Evolutionary conservation across 1,139 yeast genomes (phyloP), one percentile per base, ranked within the genome.

Genomic region (Geotrichum reessii): DNA sequence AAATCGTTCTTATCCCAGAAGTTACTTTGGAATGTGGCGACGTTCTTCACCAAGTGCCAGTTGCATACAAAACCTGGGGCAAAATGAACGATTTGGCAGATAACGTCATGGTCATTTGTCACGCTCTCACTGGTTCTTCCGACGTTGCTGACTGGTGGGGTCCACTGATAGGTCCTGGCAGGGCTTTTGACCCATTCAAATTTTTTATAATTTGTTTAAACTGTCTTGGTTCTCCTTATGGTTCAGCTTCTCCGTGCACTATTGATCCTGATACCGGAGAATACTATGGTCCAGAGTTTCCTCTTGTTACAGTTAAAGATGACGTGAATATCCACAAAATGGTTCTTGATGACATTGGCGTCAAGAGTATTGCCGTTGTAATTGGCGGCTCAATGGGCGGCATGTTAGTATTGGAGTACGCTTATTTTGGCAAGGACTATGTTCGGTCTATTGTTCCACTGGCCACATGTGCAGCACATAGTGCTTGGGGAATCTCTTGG

Each of bases 351-450:
- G 79, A 79, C 21, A 74, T 93, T 56, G 90, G 87, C 0, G 89
- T 93, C 28, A 80, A 79, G 59, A 81, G 83, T 58, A 76, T 93
- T 47, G 97, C 98, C 0, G 82, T 86, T 55, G 95, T 88, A 3
- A 82, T 93, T 59, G 99, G 99, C 33, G 99, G 99, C 0, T 92
- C 98, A 31, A 93, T 93, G 99, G 99, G 99, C 46, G 99, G 99
- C n/a, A 93, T 93, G 99, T 75, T 91, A 56, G 92, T 93, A 0
- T 75, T 93, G 64, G 99, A 93, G 71, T 93, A 92, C 59, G 84
- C 87, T 1, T 87, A 83, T 68, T 87, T 82, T 64, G 87, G 89
- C n/a, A 74, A 79, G 1, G 80, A 78, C 2, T 93, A 83, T 68
- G 96, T 93, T 21, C 80, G 81, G 61, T 76, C 82, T 44, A 78